Conservation (phyloP, 176 grass and related monocot species). For the Eragrostis curvula region DNA sequence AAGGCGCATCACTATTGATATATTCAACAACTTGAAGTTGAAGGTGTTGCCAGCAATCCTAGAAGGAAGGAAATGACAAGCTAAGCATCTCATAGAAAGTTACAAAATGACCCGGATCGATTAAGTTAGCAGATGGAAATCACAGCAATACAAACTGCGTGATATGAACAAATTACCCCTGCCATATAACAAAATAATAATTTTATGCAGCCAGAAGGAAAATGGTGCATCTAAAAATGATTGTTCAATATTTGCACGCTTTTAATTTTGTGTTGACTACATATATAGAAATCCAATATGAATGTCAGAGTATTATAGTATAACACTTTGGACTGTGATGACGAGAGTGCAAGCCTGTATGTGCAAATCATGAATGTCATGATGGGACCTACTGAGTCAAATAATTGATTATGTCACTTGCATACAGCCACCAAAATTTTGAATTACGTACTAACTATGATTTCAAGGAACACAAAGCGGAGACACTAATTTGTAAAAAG, state of each 20-base stretch:
- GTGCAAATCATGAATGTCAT: not conserved
- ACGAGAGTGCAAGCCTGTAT: conserved; percentile 14
- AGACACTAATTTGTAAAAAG: not conserved
- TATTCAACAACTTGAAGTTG: conserved; percentile 94
- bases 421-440: conserved; percentile 22
- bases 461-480: conserved; percentile 10
- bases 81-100: conserved; percentile 20
- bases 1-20: conserved; percentile 90
- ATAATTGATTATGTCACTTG: not conserved
- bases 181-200: not conserved
- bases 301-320: not conserved
- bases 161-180: not conserved
- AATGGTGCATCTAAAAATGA: conserved; percentile 7
- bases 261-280: not conserved
- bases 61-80: conserved; percentile 20
- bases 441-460: not conserved
- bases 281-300: conserved; percentile 1
- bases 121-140: conserved; percentile 19
- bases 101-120: not conserved
- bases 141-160: not conserved
- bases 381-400: not conserved
- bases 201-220: conserved; percentile 2
- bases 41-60: conserved; percentile 86
- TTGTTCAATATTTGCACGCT: not conserved
- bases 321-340: conserved; percentile 12